A percentile compares a stretch with the other conserved stretches of the same genome.
phyloP scores from a whole-genome alignment of 1,284 basidiomycete genomes.

The Tetrapyrgos nigripes region DNA sequence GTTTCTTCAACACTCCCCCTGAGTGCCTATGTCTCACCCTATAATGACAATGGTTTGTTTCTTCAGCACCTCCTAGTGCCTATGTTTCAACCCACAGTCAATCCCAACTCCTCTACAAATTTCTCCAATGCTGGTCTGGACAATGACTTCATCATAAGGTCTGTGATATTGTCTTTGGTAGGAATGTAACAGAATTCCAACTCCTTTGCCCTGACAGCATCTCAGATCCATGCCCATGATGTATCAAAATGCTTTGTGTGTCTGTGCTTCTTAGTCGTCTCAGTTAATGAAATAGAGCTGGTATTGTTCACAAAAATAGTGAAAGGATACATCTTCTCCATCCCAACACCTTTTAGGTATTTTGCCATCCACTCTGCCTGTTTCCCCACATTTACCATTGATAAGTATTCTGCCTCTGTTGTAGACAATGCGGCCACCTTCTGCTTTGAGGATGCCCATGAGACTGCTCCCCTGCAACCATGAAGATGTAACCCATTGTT shows the following conservation, averaged over 20 bases:
- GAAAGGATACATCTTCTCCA: not conserved
- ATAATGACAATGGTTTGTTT: too few relatives aligned
- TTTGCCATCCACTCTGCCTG: slow-evolving; percentile 23
- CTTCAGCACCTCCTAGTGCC: too few relatives aligned
- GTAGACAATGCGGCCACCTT: slow-evolving; percentile 24
- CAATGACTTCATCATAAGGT: too few relatives aligned
- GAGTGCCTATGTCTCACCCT: too few relatives aligned
- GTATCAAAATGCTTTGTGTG: not conserved
- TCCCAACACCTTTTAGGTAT: slow-evolving; percentile 13
- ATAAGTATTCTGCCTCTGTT: too few relatives aligned
- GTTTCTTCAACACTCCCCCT: too few relatives aligned
- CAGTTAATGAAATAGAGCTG: not conserved
- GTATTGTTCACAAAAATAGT: not conserved
- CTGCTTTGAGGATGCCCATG: slow-evolving; percentile 31
- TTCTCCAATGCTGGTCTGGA: too few relatives aligned
- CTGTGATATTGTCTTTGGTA: too few relatives aligned
- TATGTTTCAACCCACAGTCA: too few relatives aligned
- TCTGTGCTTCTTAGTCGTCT: not conserved
- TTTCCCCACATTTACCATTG: too few relatives aligned
- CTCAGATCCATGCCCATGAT: not conserved
- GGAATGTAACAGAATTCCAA: too few relatives aligned
- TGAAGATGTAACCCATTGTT: slow-evolving; percentile 35
- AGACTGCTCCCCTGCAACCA: slow-evolving; percentile 30
- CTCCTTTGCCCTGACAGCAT: not conserved
- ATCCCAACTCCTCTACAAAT: too few relatives aligned